Base-by-base conservation (phyloP, 176 grass and related monocot species). In the Carex parvula region DNA sequence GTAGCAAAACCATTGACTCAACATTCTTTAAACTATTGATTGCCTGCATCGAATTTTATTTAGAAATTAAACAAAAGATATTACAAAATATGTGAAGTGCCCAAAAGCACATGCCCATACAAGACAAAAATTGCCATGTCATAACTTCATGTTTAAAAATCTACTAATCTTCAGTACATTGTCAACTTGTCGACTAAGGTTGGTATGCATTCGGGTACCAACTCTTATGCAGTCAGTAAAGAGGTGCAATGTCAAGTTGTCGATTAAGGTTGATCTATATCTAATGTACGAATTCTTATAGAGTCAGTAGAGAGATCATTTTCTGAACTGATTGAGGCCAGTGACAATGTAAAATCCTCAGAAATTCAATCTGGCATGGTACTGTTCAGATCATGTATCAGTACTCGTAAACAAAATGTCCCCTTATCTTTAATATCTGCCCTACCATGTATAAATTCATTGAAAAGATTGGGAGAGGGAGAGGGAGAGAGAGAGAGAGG, bases 21-120 rank as follows among this genome's bases (percentile, higher is more conserved):
- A 99, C 96, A 76, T 99, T 99, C 91, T 99, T 99, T 84, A 99
- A 94, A 90, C 96, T 99, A 85, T 99, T 99, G 85, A 99, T 99
- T 26, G 96, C 96, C 96, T 99, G 85, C 73, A 72, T 65, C 78
- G 46, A 88, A 69, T 63, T 81, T 68, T 39, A 85, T 12, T 21
- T 88, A 17, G 37, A 70, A 70, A 70, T 42, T n/a, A 41, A 70
- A 56, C 24, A 78, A 78, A 78, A 56, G 6, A 57, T 56, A 78
- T 32, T 57, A 57, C 72, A 78, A 32, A 32, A 56, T 57, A 5
- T 55, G 30, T 16, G 15, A 32, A 54, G 46, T 53, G 8, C 44
- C 71, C n/a, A 50, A 75, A 54, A 75, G 71, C 21, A 74, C 70
- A 54, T 52, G 71, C 71, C 71, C 53, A 29, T 54, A 54, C 44